Evolutionary conservation across 2,329 filamentous ascomycete species (phyloP), one percentile per base, ranked within the genome.

Genomic region (Akanthomyces dipterigenus): DNA sequence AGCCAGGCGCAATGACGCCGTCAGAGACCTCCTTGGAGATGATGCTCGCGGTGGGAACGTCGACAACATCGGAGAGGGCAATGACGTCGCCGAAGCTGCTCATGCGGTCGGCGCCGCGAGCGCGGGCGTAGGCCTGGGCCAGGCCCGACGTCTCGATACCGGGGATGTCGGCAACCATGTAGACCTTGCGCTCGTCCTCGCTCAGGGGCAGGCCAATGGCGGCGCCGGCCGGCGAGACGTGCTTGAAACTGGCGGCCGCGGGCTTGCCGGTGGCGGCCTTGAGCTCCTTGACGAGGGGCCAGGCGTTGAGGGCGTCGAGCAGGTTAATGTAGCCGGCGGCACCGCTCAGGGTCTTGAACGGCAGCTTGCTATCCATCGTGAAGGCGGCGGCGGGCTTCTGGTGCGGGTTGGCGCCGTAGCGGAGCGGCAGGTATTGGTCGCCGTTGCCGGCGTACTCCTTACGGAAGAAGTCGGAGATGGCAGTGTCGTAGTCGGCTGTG

Each of bases 21-120:
- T 99, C 95, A 1, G 93, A 98, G 22, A 99, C 95, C 80, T 99
- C 95, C 72, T 93, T 91, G 64, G 91, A 93, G 79, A 99, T 97
- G 77, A 99, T 97, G 82, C 91, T 96, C 62, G 95, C 95, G 2
- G 95, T 99, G 43, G 92, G 87, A 1, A 96, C 83, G 74, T 99
- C 95, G 62, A 97, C 93, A 60, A 91, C 78, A 72, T 96, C 90
- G 66, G 91, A 96, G 36, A 98, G 85, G 46, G 93, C 95, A 72
- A 98, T 96, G 74, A 98, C 84, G 75, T 99, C 95, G 65, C 95
- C 95, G 72, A 98, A 99, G 79, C 91, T 96, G 76, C 92, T 96
- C 95, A 98, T 98, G 69, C 95, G 90, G 79, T 99, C 95, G 54
- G 95, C 93, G 66, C 95, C 95, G 71, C 95, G 88, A 61, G 95